These are phyloP conservation scores for Musa beccarii DNA, from an alignment of 176 grass and related monocot genomes.

Conservation along the genomic window DNA sequence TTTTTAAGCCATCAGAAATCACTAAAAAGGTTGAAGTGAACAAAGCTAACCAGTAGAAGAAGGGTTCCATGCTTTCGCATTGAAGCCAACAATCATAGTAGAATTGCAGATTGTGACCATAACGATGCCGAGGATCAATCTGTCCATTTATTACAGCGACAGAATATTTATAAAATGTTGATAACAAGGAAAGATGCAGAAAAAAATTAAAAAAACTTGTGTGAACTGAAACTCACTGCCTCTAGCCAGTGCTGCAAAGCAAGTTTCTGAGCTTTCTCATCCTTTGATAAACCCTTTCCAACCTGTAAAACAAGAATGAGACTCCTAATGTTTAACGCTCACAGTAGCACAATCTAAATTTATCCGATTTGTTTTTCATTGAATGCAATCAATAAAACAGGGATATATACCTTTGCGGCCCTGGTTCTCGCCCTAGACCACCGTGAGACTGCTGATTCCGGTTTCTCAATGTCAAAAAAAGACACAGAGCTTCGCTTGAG, in stretches of 20 bases:
- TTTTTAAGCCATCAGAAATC: background rate
- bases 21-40: background rate
- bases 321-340: background rate
- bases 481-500: constrained; percentile 75
- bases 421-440: constrained; percentile 69
- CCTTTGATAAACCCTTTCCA: constrained; percentile 93
- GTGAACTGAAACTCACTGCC: constrained; percentile 41
- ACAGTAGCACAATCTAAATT: too few relatives aligned
- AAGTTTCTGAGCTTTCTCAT: constrained; percentile 74
- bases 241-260: constrained; percentile 93
- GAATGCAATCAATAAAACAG: background rate
- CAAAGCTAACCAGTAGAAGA: background rate
- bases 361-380: background rate
- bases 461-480: constrained; percentile 74
- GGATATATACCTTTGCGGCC: constrained; percentile 61
- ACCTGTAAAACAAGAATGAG: constrained; percentile 28
- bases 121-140: constrained; percentile 93
- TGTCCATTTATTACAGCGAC: constrained; percentile 18
- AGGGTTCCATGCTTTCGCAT: background rate
- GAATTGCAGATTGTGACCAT: constrained; percentile 14
- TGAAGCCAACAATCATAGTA: background rate
- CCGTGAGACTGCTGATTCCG: constrained; percentile 59
- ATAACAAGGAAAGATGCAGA: background rate
- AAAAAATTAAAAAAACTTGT: constrained; percentile 8
- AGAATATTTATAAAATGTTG: background rate